Evolutionary conservation across 805 yeast species (phyloP).

Genomic region (Candida nemodendra): DNA sequence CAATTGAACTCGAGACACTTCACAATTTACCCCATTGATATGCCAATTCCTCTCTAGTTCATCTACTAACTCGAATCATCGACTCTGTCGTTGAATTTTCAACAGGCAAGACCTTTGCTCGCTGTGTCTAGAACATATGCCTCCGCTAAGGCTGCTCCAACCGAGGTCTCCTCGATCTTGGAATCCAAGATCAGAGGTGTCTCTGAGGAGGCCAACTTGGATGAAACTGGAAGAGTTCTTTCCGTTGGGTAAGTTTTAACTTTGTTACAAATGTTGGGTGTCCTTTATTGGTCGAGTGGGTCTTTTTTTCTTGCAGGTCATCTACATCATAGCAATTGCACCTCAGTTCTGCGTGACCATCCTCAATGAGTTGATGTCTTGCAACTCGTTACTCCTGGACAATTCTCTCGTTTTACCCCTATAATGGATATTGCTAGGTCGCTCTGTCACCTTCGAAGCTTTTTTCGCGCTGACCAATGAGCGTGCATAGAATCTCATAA

Average conservation of each 20-base stretch:
- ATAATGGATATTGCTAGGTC: too few relatives aligned
- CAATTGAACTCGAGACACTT: too few relatives aligned
- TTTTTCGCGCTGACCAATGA: constrained; percentile 24
- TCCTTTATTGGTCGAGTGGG: too few relatives aligned
- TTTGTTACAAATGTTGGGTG: too few relatives aligned
- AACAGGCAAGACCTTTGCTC: constrained; percentile 72
- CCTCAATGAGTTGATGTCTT: neutral
- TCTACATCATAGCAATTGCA: constrained; percentile 1
- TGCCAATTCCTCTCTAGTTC: too few relatives aligned
- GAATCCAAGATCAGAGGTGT: constrained; percentile 99
- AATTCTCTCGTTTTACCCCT: constrained; percentile 5
- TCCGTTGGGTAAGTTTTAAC: constrained; percentile 87
- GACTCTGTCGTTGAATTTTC: neutral
- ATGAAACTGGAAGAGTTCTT: constrained; percentile 99
- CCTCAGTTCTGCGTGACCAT: neutral
- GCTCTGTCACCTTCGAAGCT: constrained; percentile 2
- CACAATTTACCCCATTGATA: too few relatives aligned
- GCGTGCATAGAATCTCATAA: constrained; percentile 27
- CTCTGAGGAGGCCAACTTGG: constrained; percentile 93
- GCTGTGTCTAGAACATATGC: constrained; percentile 78
- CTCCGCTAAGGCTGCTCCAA: constrained; percentile 96
- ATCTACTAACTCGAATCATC: neutral
- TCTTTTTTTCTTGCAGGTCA: too few relatives aligned
- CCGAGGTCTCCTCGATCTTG: constrained; percentile 98
- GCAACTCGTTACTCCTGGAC: too few relatives aligned